A percentile compares a stretch with the other conserved stretches of the same genome.
phyloP scores from a whole-genome alignment of 169 alveolate species.

The Eimeria acervulina region DNA sequence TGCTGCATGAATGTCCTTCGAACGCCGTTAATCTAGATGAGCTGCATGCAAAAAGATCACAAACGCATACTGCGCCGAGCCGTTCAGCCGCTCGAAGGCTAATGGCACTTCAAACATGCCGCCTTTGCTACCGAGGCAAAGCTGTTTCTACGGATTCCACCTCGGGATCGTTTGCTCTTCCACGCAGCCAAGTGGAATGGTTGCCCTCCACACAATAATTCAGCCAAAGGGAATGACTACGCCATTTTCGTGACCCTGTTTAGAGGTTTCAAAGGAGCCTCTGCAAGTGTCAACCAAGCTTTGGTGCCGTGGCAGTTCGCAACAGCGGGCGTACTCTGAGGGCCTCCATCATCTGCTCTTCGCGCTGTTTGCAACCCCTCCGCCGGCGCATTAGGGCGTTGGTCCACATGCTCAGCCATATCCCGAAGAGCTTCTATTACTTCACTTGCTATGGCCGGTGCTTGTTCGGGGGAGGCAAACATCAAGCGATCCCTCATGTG shows the following conservation, averaged over 20 bases:
- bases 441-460: constrained; percentile 26
- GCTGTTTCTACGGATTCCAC: background rate
- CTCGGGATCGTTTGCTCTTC: background rate
- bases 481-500: constrained; percentile 45
- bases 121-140: background rate
- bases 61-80: background rate
- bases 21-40: constrained; percentile 1
- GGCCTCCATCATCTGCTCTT: constrained; percentile 19
- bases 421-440: constrained; percentile 44
- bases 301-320: background rate
- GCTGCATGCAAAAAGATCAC: constrained; percentile 29
- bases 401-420: constrained; percentile 47
- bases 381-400: background rate
- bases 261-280: background rate
- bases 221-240: background rate
- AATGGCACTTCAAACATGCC: background rate
- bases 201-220: background rate
- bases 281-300: background rate
- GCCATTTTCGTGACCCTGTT: background rate
- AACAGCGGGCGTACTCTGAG: background rate
- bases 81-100: background rate
- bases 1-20: background rate
- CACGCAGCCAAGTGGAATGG: background rate
- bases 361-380: constrained; percentile 11
- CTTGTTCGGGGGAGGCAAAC: constrained; percentile 21